Evolutionary conservation across 163 green algal species (phyloP).

Genomic region (Chloromonas sp.): DNA sequence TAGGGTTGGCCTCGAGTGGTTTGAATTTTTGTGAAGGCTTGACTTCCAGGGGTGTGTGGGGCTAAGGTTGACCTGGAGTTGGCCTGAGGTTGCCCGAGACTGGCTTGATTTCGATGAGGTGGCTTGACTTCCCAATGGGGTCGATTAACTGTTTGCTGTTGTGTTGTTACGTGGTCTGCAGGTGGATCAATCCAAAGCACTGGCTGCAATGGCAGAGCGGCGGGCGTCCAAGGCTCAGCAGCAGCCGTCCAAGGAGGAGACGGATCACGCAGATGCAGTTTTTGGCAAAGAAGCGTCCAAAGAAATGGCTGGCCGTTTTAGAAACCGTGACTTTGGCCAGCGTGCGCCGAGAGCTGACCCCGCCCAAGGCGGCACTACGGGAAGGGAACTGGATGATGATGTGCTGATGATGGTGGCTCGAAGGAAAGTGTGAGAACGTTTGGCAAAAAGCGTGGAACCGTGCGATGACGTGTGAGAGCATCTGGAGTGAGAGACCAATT

Average conservation of each 20-base stretch:
- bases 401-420: not conserved
- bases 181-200: constrained; percentile 77
- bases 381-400: not conserved
- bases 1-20: not conserved
- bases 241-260: not conserved
- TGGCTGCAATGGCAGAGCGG: constrained; percentile 65
- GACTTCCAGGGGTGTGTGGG: not conserved
- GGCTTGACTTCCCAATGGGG: too few species aligned
- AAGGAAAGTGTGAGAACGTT: not conserved
- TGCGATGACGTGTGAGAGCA: too few species aligned
- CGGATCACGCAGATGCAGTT: not conserved
- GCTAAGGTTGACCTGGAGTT: not conserved
- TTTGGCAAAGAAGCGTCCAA: not conserved
- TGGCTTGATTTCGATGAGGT: too few species aligned
- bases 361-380: not conserved
- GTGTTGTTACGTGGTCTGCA: too few species aligned
- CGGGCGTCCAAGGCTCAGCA: constrained; percentile 12
- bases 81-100: not conserved
- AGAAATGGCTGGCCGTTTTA: not conserved
- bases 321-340: not conserved
- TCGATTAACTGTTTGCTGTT: too few species aligned
- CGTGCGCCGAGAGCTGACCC: not conserved
- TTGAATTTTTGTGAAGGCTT: not conserved
- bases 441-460: too few species aligned
- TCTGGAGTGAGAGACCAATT: too few species aligned